Conservation (phyloP, 352 stramenopile species). For the Thraustochytrium striatum region DNA sequence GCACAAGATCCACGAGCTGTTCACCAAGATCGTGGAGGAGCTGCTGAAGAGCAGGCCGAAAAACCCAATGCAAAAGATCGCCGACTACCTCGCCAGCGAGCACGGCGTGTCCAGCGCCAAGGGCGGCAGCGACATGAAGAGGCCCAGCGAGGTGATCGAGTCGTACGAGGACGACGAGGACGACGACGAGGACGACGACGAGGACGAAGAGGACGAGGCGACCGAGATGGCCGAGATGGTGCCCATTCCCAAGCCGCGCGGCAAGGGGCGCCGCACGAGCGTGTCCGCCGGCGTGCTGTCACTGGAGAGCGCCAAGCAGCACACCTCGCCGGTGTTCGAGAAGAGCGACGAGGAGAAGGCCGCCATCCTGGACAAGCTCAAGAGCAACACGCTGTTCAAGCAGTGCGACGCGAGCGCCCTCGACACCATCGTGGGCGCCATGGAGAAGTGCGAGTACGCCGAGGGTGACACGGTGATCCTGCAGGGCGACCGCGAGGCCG, state of each 20-base stretch:
- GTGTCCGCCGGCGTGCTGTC: conserved; percentile 79
- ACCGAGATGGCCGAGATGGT: conserved; percentile 72
- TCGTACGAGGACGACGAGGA: conserved; percentile 53
- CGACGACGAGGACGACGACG: conserved; percentile 67
- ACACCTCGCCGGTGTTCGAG: conserved; percentile 70
- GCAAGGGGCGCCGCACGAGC: conserved; percentile 72
- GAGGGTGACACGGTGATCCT: not conserved
- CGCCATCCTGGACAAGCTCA: conserved; percentile 70
- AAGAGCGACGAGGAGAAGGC: conserved; percentile 74
- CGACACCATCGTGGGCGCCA: conserved; percentile 3
- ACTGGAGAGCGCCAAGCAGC: conserved; percentile 60
- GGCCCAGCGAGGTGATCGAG: conserved; percentile 1
- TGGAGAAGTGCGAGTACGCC: not conserved
- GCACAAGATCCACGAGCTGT: conserved; percentile 81
- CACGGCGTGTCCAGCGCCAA: not conserved
- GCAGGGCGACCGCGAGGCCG: not conserved
- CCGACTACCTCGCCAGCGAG: not conserved
- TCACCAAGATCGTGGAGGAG: conserved; percentile 81
- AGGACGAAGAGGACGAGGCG: conserved; percentile 57
- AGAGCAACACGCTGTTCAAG: conserved; percentile 80
- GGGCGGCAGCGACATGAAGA: not conserved
- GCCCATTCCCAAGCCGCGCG: conserved; percentile 62
- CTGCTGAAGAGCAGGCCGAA: conserved; percentile 76
- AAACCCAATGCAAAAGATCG: conserved; percentile 63
- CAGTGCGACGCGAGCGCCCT: conserved; percentile 75